Evolutionary conservation across 352 stramenopile genomes (phyloP), one percentile per base, ranked within the genome.

Genomic region (Phytopythium cucurbitacearum): DNA sequence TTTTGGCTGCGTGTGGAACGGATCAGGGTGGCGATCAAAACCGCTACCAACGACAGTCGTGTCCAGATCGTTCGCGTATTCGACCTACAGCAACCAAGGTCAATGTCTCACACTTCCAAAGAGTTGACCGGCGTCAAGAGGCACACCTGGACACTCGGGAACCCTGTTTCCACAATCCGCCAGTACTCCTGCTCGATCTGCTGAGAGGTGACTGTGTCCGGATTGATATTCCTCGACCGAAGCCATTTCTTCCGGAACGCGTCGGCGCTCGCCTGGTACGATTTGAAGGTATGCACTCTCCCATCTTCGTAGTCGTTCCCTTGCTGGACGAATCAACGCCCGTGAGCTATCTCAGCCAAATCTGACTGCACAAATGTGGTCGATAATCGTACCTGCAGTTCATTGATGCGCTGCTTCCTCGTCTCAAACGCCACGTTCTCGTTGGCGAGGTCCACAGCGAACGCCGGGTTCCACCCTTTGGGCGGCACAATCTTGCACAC

Each of bases 401-500:
- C 64, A 71, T 98, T 88, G 48, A 99, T 85, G 32, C 85, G 87
- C 76, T 99, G 97, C 48, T 92, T 69, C 39, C 97, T 95, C 36
- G 97, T 99, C 51, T 87, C 75, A 61, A 99, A 98, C 3, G 59
- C 48, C 48, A 78, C 56, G 44, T 56, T 51, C 6, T 75, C 57
- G 47, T 84, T 38, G 48, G 93, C 64, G 15, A 92, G 48, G 45
- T 94, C 60, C 34, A 92, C 76, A n/a, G 73, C 69, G 57, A 85
- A 90, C 12, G 69, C 56, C 7, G 90, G 91, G 15, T 88, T 89
- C 94, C 94, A 99, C 10, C 92, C 96, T n/a, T 65, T 59, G 0
- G 97, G 97, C 40, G 97, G 97, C 1, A 99, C 91, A 60, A 99
- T 99, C 71, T 99, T 99, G 68, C 86, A 97, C 50, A 99, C 98